A percentile compares a stretch with the other conserved stretches of the same genome.
phyloP scores from a whole-genome alignment of 768 basidiomycete species.

The Ramaria sp. region DNA sequence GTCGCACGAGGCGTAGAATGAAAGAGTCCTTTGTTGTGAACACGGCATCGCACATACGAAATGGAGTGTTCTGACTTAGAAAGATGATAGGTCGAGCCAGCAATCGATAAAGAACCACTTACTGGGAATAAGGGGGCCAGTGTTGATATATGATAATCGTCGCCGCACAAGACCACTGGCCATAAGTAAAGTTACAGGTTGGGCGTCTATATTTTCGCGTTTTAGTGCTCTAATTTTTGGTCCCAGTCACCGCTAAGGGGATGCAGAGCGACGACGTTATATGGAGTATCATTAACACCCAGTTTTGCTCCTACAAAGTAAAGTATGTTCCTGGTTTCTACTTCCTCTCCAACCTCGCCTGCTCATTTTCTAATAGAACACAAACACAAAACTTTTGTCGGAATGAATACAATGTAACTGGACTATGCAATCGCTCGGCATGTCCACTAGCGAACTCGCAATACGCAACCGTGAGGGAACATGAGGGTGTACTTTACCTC shows the following conservation, averaged over 20 bases:
- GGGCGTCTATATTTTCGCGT: not conserved
- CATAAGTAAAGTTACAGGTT: not conserved
- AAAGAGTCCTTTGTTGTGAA: slow-evolving; percentile 14
- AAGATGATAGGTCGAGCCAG: not conserved
- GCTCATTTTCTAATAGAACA: slow-evolving; percentile 41
- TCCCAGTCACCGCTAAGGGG: not conserved
- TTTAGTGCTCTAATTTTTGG: not conserved
- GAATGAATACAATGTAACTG: slow-evolving; percentile 98
- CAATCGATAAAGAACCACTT: not conserved
- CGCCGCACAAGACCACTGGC: not conserved
- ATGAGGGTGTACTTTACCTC: slow-evolving; percentile 84
- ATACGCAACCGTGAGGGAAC: slow-evolving; percentile 96
- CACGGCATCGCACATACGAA: not conserved
- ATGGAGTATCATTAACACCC: slow-evolving; percentile 89
- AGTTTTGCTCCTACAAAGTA: slow-evolving; percentile 99
- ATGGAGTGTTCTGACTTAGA: not conserved
- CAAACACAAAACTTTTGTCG: slow-evolving; percentile 96
- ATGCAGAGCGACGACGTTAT: slow-evolving; percentile 99
- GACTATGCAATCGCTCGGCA: slow-evolving; percentile 87
- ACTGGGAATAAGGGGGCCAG: slow-evolving; percentile 1
- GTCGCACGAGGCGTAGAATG: slow-evolving; percentile 19
- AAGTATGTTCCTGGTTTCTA: slow-evolving; percentile 57
- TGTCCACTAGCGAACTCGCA: slow-evolving; percentile 97
- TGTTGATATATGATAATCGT: not conserved
- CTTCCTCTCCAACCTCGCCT: not conserved